A percentile compares a stretch with the other conserved stretches of the same genome.
These are phyloP conservation scores for Pseudocercospora musae DNA, from an alignment of 2,329 filamentous ascomycete species.

Conservation along the genomic window DNA sequence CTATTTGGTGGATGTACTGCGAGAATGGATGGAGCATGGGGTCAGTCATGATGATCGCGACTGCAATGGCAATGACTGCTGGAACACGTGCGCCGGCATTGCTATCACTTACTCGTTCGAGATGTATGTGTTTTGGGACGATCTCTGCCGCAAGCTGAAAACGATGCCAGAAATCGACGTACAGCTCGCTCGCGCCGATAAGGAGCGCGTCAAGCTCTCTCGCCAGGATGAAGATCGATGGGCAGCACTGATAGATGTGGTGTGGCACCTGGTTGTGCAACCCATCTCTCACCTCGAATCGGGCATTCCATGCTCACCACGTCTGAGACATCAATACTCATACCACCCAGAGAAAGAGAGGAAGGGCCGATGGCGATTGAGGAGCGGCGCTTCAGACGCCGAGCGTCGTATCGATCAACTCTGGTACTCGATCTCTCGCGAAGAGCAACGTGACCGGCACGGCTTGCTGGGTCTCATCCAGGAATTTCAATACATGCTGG, in stretches of 20 bases:
- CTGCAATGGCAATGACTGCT: constrained; percentile 13
- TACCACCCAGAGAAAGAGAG: constrained; percentile 1
- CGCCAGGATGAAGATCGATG: constrained; percentile 41
- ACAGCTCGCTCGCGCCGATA: constrained; percentile 44
- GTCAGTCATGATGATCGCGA: constrained; percentile 31
- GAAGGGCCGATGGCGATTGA: constrained; percentile 5
- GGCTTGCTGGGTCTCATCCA: constrained; percentile 23
- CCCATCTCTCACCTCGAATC: constrained; percentile 8
- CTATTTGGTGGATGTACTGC: constrained; percentile 51
- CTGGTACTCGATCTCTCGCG: constrained; percentile 31
- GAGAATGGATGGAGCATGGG: constrained; percentile 48
- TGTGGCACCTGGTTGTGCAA: constrained; percentile 11
- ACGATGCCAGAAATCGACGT: constrained; percentile 20
- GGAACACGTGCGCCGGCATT: constrained; percentile 13
- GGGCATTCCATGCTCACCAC: constrained; percentile 22
- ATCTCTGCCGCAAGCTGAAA: constrained; percentile 15
- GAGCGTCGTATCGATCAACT: constrained; percentile 15
- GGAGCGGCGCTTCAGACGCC: constrained; percentile 1
- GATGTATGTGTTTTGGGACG: constrained; percentile 22
- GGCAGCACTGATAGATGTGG: constrained; percentile 36
- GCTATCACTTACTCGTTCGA: constrained; percentile 22
- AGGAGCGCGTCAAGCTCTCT: constrained; percentile 34
- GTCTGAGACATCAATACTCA: constrained; percentile 19
- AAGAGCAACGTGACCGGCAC: constrained; percentile 20
- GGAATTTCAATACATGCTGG: constrained; percentile 31